Evolutionary conservation across 2,329 filamentous ascomycete genomes (phyloP).

Genomic region (Phialocephala sp.): DNA sequence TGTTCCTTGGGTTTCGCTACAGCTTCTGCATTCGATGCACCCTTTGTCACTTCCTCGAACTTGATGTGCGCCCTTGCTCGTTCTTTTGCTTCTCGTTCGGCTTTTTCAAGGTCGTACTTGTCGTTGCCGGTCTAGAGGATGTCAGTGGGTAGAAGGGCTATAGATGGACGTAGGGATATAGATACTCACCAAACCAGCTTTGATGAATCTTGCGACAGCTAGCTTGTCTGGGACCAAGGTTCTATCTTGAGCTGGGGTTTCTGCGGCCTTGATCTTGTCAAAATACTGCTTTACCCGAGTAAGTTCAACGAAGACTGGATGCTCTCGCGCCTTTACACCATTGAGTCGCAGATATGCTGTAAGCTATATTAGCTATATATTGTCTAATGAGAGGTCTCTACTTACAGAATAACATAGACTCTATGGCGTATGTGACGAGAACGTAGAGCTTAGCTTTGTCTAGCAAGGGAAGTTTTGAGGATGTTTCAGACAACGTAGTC

Average conservation of each 20-base stretch:
- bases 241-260: conserved; percentile 54
- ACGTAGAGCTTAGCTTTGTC: conserved; percentile 95
- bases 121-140: conserved; percentile 48
- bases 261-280: conserved; percentile 82
- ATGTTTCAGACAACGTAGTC: conserved; percentile 66
- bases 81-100: conserved; percentile 56
- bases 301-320: conserved; percentile 85
- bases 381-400: conserved; percentile 13
- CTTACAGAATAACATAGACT: conserved; percentile 86
- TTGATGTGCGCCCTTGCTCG: conserved; percentile 55
- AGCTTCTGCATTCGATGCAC: conserved; percentile 39
- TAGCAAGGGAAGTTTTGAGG: conserved; percentile 84
- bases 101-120: conserved; percentile 55
- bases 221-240: conserved; percentile 69
- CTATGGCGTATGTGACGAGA: conserved; percentile 85
- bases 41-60: conserved; percentile 49
- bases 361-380: conserved; percentile 23
- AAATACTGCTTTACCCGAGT: conserved; percentile 90
- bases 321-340: conserved; percentile 80
- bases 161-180: conserved; percentile 20
- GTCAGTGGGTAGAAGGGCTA: conserved; percentile 25
- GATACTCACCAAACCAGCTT: conserved; percentile 72
- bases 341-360: conserved; percentile 78
- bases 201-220: conserved; percentile 82
- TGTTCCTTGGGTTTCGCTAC: conserved; percentile 21